Percentiles rank a stretch among this genome's conserved stretches.
Conservation (phyloP, 768 basidiomycete species). For the Leccinum barrowsii region DNA sequence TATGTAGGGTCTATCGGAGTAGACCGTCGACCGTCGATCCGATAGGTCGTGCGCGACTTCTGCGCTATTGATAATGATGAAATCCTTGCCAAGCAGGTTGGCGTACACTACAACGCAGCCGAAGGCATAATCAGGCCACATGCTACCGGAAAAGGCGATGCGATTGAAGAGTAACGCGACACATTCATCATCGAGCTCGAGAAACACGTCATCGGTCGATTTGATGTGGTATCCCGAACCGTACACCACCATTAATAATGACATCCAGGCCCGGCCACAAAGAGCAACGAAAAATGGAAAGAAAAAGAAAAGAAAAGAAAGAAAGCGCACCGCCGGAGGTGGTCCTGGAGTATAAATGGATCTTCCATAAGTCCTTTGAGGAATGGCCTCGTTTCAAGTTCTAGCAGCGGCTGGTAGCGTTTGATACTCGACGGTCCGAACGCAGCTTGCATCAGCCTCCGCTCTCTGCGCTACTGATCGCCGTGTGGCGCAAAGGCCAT, state of each 20-base stretch:
- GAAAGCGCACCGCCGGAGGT: constrained; percentile 31
- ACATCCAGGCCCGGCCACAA: constrained; percentile 29
- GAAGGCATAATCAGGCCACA: constrained; percentile 40
- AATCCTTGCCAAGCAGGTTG: constrained; percentile 26
- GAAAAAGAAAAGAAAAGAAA: not conserved
- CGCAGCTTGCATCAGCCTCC: constrained; percentile 63
- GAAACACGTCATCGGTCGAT: constrained; percentile 38
- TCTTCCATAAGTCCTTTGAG: constrained; percentile 50
- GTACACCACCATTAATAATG: constrained; percentile 52
- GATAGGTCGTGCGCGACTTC: constrained; percentile 22
- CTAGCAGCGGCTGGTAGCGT: constrained; percentile 54
- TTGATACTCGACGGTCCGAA: constrained; percentile 52
- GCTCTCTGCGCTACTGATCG: constrained; percentile 59
- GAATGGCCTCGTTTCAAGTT: constrained; percentile 54
- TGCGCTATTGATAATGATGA: constrained; percentile 24
- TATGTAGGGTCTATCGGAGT: constrained; percentile 27
- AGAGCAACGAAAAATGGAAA: not conserved
- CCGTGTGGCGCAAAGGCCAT: constrained; percentile 67
- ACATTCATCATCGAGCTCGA: constrained; percentile 42
- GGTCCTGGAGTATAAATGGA: constrained; percentile 34
- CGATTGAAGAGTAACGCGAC: constrained; percentile 40
- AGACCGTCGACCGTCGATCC: constrained; percentile 25
- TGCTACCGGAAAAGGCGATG: constrained; percentile 41
- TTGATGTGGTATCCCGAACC: constrained; percentile 44
- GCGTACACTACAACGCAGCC: constrained; percentile 16